A percentile compares a stretch with the other conserved stretches of the same genome.
These are phyloP conservation scores for Boletus hoseneyae DNA, from an alignment of 1,284 basidiomycete genomes.

Conservation along the genomic window DNA sequence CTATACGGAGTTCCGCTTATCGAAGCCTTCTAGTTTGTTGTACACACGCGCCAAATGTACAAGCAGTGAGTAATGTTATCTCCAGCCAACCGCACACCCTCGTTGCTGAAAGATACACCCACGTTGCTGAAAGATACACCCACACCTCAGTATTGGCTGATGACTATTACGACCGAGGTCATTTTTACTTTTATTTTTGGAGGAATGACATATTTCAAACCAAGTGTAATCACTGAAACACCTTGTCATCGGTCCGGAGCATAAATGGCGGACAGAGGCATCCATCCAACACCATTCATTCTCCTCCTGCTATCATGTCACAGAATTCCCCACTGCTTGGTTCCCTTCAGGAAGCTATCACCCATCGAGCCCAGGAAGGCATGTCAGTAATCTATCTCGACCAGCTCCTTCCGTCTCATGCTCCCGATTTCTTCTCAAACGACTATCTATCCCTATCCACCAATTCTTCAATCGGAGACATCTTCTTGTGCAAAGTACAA, in stretches of 20 bases:
- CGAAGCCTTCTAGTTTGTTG: constrained; percentile 4
- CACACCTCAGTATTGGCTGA: not conserved
- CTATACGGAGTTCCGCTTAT: not conserved
- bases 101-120: no score
- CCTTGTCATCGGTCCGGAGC: not conserved
- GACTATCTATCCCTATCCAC: constrained; percentile 58
- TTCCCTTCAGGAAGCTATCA: constrained; percentile 19
- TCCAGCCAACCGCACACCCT: not conserved
- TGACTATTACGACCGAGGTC: no score
- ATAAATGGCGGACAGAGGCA: constrained; percentile 11
- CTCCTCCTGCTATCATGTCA: constrained; percentile 7
- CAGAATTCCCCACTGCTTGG: constrained; percentile 7
- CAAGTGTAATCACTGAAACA: not conserved
- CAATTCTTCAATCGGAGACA: constrained; percentile 32
- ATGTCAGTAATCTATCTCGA: constrained; percentile 14
- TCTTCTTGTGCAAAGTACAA: constrained; percentile 34
- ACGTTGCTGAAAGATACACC: no score
- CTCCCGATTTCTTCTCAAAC: constrained; percentile 53
- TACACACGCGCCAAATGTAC: not conserved
- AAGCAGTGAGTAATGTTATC: constrained; percentile 1
- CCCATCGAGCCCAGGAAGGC: constrained; percentile 4
- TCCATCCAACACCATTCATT: not conserved
- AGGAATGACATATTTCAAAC: no score
- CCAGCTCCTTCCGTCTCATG: constrained; percentile 35
- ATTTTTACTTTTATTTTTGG: no score